These are phyloP conservation scores for Paecilomyces sp. DNA, from an alignment of 2,329 filamentous ascomycete species.

Conservation along the genomic window DNA sequence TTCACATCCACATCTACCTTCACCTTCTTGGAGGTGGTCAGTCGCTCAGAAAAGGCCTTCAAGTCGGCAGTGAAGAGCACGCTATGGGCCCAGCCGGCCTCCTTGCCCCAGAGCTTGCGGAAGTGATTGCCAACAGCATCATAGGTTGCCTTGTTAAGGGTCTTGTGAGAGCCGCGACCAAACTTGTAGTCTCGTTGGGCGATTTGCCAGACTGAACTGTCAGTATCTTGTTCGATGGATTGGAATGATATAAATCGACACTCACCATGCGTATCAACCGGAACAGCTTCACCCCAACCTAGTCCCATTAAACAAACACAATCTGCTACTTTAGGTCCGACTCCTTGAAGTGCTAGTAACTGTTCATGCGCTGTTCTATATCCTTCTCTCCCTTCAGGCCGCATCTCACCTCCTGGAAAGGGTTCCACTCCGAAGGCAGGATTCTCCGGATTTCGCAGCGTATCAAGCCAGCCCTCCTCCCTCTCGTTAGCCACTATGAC, in stretches of 20 bases:
- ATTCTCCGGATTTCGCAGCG: slow-evolving; percentile 68
- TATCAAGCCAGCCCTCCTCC: slow-evolving; percentile 67
- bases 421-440: slow-evolving; percentile 49
- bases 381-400: slow-evolving; percentile 50
- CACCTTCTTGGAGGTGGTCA: slow-evolving; percentile 35
- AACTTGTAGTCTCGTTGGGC: slow-evolving; percentile 94
- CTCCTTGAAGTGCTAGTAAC: slow-evolving; percentile 72
- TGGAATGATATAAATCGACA: background rate
- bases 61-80: slow-evolving; percentile 94
- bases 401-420: slow-evolving; percentile 40
- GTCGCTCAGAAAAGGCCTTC: slow-evolving; percentile 67
- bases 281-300: slow-evolving; percentile 91
- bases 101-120: slow-evolving; percentile 77
- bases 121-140: slow-evolving; percentile 88
- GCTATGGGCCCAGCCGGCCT: slow-evolving; percentile 96
- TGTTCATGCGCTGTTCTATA: slow-evolving; percentile 76
- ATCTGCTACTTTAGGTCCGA: slow-evolving; percentile 94
- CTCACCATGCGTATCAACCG: slow-evolving; percentile 81
- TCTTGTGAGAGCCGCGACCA: slow-evolving; percentile 72
- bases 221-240: slow-evolving; percentile 1
- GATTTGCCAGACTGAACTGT: slow-evolving; percentile 79
- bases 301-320: slow-evolving; percentile 95
- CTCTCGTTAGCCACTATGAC: slow-evolving; percentile 61
- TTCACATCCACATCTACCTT: slow-evolving; percentile 26
- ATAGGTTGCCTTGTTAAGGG: slow-evolving; percentile 81